These are phyloP conservation scores for Phlegmacium glaucopus DNA, from an alignment of 768 basidiomycete genomes.

Conservation along the genomic window DNA sequence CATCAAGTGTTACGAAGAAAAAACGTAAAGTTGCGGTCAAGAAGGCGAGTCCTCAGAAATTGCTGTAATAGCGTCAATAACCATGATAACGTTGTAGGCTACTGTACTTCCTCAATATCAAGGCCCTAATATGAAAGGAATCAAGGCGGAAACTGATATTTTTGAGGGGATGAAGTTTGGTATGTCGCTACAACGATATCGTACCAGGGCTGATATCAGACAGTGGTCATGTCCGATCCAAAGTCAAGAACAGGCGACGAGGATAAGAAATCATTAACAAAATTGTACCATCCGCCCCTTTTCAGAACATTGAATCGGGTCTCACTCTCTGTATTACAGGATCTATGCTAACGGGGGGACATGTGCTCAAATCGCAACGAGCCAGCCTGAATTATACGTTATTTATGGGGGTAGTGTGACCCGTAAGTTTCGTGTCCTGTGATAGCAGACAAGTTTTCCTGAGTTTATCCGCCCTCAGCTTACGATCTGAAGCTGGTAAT, in stretches of 20 bases:
- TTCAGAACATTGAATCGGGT: neutral
- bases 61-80: neutral
- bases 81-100: conserved; percentile 34
- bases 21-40: conserved; percentile 52
- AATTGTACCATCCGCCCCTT: conserved; percentile 43
- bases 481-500: conserved; percentile 71
- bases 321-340: conserved; percentile 31
- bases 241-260: conserved; percentile 63
- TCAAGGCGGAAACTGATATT: conserved; percentile 58
- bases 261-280: conserved; percentile 68
- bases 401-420: conserved; percentile 68
- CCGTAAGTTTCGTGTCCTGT: conserved; percentile 43
- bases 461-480: conserved; percentile 34
- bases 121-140: conserved; percentile 58
- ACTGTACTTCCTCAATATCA: conserved; percentile 62
- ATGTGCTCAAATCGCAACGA: conserved; percentile 57
- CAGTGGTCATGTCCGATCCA: conserved; percentile 76
- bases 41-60: conserved; percentile 37
- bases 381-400: conserved; percentile 50
- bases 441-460: neutral
- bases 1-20: conserved; percentile 45
- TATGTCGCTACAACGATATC: conserved; percentile 32
- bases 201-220: neutral
- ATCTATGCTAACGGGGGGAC: conserved; percentile 70
- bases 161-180: conserved; percentile 81